A percentile compares a stretch with the other conserved stretches of the same genome.
phyloP scores from a whole-genome alignment of 306 rosid species.

The Cucurbita pepo region DNA sequence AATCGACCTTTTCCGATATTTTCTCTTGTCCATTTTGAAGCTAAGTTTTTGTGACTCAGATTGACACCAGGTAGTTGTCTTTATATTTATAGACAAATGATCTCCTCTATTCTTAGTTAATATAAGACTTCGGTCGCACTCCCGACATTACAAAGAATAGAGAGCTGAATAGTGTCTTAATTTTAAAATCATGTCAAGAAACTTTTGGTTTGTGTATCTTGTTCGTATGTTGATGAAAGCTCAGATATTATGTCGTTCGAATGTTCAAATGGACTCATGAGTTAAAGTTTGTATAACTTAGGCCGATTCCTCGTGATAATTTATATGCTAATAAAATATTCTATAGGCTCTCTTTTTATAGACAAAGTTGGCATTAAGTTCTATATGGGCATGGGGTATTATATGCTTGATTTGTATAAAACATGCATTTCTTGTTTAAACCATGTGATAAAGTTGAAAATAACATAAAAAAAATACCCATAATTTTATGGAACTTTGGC shows the following conservation, averaged over 20 bases:
- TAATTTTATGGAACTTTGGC: conserved; percentile 21
- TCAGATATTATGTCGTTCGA: no score
- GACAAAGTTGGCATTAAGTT: not conserved
- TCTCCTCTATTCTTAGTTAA: not conserved
- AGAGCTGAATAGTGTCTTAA: not conserved
- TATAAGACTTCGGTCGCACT: not conserved
- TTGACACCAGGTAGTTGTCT: not conserved
- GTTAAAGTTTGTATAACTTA: not conserved
- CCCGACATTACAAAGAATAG: not conserved
- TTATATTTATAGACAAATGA: not conserved
- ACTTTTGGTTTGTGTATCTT: not conserved
- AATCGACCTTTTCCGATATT: not conserved
- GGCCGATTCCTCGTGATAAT: not conserved
- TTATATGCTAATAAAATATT: not conserved
- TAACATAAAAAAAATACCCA: not conserved
- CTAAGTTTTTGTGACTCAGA: not conserved
- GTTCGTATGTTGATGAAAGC: not conserved
- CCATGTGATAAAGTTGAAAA: conserved; percentile 3
- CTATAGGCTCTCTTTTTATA: not conserved
- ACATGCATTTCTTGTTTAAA: conserved; percentile 11
- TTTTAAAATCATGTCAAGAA: not conserved
- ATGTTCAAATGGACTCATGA: not conserved
- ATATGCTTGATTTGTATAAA: conserved; percentile 7
- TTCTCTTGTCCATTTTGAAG: not conserved
- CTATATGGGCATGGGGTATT: not conserved